phyloP scores from a whole-genome alignment of 768 basidiomycete genomes.

The Auriscalpium orientale region DNA sequence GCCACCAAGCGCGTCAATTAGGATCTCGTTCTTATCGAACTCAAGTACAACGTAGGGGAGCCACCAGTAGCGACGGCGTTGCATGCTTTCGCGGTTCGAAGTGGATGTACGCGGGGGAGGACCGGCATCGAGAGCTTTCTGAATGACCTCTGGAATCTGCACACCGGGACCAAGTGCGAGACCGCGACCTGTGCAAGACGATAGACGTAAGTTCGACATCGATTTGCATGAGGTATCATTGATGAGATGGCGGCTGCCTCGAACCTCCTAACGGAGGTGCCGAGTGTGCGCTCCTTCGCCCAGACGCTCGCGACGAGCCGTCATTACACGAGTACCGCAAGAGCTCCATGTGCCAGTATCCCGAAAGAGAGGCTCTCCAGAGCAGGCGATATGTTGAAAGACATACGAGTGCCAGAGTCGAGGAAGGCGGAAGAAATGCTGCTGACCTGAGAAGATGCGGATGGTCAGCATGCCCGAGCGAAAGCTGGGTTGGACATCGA shows the following conservation, averaged over 20 bases:
- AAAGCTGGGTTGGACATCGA: slow-evolving; percentile 37
- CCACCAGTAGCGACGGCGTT: slow-evolving; percentile 91
- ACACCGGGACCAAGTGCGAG: slow-evolving; percentile 74
- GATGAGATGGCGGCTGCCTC: not conserved
- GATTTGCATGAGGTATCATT: not conserved
- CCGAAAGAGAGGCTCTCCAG: too few relatives aligned
- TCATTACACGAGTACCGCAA: too few relatives aligned
- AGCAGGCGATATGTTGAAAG: too few relatives aligned
- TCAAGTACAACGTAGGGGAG: slow-evolving; percentile 96
- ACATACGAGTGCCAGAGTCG: too few relatives aligned
- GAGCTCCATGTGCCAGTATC: too few relatives aligned
- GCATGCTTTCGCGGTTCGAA: slow-evolving; percentile 77
- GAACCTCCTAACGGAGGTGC: not conserved
- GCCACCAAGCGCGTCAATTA: slow-evolving; percentile 95
- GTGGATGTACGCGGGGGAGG: slow-evolving; percentile 48
- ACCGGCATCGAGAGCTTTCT: slow-evolving; percentile 64
- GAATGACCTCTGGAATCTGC: slow-evolving; percentile 76
- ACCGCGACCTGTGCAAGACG: slow-evolving; percentile 51
- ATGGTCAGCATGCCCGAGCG: slow-evolving; percentile 91
- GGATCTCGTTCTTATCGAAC: slow-evolving; percentile 95
- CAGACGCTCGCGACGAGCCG: too few relatives aligned
- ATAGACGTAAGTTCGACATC: not conserved
- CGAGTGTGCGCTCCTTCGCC: too few relatives aligned
- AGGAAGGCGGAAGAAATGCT: too few relatives aligned
- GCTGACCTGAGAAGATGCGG: slow-evolving; percentile 86